Base-by-base conservation (phyloP, 2,329 filamentous ascomycete genomes). In the Colletotrichum cereale region DNA sequence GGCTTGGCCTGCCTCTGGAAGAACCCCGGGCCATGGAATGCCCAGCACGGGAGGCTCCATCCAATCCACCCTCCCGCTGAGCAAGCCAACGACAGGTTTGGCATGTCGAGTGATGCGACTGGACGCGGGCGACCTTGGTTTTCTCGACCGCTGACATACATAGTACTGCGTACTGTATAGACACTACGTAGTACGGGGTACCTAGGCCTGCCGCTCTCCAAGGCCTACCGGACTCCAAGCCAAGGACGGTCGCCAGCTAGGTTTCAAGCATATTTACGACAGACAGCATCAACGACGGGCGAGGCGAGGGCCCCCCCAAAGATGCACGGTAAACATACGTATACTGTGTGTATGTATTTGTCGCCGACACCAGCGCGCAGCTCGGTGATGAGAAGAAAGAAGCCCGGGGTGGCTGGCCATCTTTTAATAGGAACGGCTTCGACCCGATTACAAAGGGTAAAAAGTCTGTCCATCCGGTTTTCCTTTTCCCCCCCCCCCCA, bases 101-200 rank as follows among this genome's bases (percentile, higher is more conserved):
- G 65, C 47, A 60, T 40, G 64, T 71, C 64, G 58, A 71, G 58
- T 58, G 57, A 62, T 69, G 66, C 69, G 66, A 72, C 69, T 64
- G 69, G 58, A 56, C 64, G 56, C 42, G 42, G 57, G 24, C 47
- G 36, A 47, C 64, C 5, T 44, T 48, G 10, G 2, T n/a, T 40
- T 14, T 7, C 50, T 50, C 18, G 52, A 16, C 50, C 11, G 24
- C 26, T 52, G 58, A 31, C 67, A 63, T 42, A 55, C n/a, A n/a
- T n/a, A n/a, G n/a, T n/a, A n/a, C n/a, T n/a, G n/a, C n/a, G n/a
- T n/a, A n/a, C n/a, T n/a, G n/a, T n/a, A n/a, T n/a, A n/a, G n/a
- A n/a, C n/a, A n/a, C n/a, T n/a, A n/a, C n/a, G n/a, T n/a, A n/a
- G n/a, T n/a, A n/a, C n/a, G n/a, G 16, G 26, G 29, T 4, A 47